Evolutionary conservation across 768 basidiomycete species (phyloP).

Genomic region (Fomitopsis pulvina): DNA sequence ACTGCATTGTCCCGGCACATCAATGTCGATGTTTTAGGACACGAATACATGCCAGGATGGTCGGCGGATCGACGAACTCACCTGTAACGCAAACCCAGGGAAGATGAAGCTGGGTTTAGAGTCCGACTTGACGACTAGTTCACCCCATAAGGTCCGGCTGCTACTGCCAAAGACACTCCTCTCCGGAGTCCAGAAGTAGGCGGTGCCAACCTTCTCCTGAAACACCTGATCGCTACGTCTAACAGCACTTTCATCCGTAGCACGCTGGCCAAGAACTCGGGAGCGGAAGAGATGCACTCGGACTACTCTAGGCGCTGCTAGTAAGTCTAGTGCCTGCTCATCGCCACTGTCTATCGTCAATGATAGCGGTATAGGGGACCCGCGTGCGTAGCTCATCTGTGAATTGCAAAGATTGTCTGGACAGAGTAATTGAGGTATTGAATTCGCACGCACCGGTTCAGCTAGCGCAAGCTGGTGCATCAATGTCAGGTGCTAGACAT

Average conservation of each 20-base stretch:
- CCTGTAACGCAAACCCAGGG: slow-evolving; percentile 41
- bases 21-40: background rate
- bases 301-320: slow-evolving; percentile 35
- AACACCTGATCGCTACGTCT: slow-evolving; percentile 44
- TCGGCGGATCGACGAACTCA: slow-evolving; percentile 15
- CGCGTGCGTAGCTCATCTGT: slow-evolving; percentile 45
- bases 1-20: slow-evolving; percentile 25
- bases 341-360: slow-evolving; percentile 40
- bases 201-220: slow-evolving; percentile 32
- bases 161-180: slow-evolving; percentile 26
- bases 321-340: slow-evolving; percentile 42
- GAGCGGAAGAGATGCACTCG: slow-evolving; percentile 39
- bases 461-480: slow-evolving; percentile 39
- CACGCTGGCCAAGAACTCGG: slow-evolving; percentile 42
- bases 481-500: background rate
- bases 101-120: slow-evolving; percentile 39
- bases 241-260: slow-evolving; percentile 31
- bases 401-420: background rate
- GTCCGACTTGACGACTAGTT: slow-evolving; percentile 39
- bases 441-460: slow-evolving; percentile 32
- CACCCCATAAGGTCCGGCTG: slow-evolving; percentile 39
- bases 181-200: slow-evolving; percentile 42
- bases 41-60: background rate
- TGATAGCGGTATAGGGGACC: slow-evolving; percentile 43
- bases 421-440: background rate